These are phyloP conservation scores for Suhomyces anneliseae DNA, from an alignment of 1,139 yeast genomes.

Conservation along the genomic window DNA sequence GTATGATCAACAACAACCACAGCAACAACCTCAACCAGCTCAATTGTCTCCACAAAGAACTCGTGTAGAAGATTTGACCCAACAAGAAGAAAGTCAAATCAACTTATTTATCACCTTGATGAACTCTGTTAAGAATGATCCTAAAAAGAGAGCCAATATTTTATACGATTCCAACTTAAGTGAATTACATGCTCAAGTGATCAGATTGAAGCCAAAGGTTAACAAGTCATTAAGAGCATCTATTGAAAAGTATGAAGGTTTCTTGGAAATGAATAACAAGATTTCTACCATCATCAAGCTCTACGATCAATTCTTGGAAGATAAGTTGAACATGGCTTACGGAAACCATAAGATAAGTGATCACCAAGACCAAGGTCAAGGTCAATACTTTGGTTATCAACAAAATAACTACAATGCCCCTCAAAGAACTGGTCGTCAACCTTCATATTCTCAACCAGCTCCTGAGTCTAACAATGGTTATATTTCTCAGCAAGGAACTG, in stretches of 20 bases:
- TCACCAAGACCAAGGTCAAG: background rate
- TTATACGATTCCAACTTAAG: constrained; percentile 62
- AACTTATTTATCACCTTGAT: constrained; percentile 69
- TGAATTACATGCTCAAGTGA: constrained; percentile 63
- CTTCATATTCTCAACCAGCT: background rate
- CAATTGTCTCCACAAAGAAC: constrained; percentile 10
- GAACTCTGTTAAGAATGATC: constrained; percentile 50
- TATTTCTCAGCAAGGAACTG: constrained; percentile 10
- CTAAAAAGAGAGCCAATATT: constrained; percentile 51
- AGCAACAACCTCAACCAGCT: constrained; percentile 5
- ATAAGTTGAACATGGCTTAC: constrained; percentile 54
- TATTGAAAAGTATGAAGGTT: constrained; percentile 64
- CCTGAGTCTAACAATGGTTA: background rate
- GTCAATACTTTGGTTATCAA: background rate
- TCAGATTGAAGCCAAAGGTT: constrained; percentile 71
- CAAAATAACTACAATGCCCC: background rate
- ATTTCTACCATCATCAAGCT: constrained; percentile 74
- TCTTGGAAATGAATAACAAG: constrained; percentile 79
- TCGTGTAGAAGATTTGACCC: constrained; percentile 42
- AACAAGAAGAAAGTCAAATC: constrained; percentile 66
- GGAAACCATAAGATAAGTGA: constrained; percentile 28
- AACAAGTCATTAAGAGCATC: constrained; percentile 64
- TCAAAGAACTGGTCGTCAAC: background rate
- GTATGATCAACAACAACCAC: constrained; percentile 4
- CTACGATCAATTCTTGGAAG: constrained; percentile 78